Percentiles rank a stretch among this genome's conserved stretches.
phyloP scores from a whole-genome alignment of 2,329 filamentous ascomycete genomes.

The Lecanosticta acicola region DNA sequence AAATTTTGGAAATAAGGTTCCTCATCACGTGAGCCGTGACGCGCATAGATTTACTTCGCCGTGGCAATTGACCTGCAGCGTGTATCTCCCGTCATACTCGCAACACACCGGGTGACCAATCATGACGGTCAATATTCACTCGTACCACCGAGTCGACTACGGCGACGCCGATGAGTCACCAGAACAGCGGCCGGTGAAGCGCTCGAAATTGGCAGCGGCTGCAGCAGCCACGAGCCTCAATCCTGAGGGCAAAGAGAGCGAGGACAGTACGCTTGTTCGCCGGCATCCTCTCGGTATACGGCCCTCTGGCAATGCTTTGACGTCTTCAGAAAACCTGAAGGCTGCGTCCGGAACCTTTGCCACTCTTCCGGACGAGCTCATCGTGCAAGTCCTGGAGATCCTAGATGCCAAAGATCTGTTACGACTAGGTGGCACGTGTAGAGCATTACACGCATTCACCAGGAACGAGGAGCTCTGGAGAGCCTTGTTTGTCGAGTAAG shows the following conservation, averaged over 20 bases:
- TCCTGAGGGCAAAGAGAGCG: constrained; percentile 4
- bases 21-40: constrained; percentile 1
- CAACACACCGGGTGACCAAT: not conserved
- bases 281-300: constrained; percentile 78
- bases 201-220: constrained; percentile 8
- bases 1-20: not conserved
- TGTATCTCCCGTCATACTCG: too few relatives aligned
- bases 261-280: constrained; percentile 51
- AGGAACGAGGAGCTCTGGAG: constrained; percentile 87
- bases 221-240: not conserved
- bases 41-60: constrained; percentile 1
- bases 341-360: constrained; percentile 60
- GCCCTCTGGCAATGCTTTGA: constrained; percentile 77
- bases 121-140: constrained; percentile 11
- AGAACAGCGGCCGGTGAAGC: constrained; percentile 16
- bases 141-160: constrained; percentile 2
- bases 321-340: constrained; percentile 61
- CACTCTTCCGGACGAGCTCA: constrained; percentile 71
- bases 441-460: constrained; percentile 79
- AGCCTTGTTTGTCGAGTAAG: constrained; percentile 75
- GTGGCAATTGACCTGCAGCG: constrained; percentile 6
- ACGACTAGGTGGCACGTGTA: constrained; percentile 69
- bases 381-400: constrained; percentile 68
- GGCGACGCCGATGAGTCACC: constrained; percentile 12
- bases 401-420: constrained; percentile 61